A percentile compares a stretch with the other conserved stretches of the same genome.
These are phyloP conservation scores for Haplosporangium gracile DNA, from an alignment of 192 early-diverging fungal species.

Conservation along the genomic window DNA sequence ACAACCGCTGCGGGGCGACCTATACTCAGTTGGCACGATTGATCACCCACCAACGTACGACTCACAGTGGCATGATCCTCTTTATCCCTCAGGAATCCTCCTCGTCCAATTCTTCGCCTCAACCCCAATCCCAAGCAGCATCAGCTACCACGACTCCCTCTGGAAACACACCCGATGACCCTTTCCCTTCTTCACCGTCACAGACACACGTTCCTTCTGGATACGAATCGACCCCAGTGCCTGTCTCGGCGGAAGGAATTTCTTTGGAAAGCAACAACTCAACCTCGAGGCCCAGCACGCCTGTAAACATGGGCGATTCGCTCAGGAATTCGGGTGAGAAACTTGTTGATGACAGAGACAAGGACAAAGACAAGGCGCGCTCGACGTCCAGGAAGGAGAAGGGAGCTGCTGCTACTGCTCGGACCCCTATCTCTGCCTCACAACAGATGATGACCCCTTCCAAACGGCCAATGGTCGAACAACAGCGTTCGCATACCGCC, in stretches of 20 bases:
- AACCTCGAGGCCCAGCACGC: neutral
- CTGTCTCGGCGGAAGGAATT: neutral
- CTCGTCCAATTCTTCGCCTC: constrained; percentile 19
- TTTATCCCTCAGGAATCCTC: constrained; percentile 54
- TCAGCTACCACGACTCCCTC: constrained; percentile 5
- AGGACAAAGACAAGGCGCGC: neutral
- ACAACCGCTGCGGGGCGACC: constrained; percentile 55
- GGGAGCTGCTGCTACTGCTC: neutral
- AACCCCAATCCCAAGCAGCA: constrained; percentile 2
- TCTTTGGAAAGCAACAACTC: neutral
- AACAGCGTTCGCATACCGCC: neutral
- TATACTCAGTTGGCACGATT: constrained; percentile 53
- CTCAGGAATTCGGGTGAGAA: neutral
- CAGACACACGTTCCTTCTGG: constrained; percentile 10
- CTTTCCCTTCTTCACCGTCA: neutral
- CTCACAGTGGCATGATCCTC: constrained; percentile 53
- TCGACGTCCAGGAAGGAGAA: neutral
- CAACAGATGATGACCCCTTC: neutral
- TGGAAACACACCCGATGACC: neutral
- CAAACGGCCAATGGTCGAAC: constrained; percentile 1
- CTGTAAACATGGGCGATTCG: neutral
- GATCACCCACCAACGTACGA: constrained; percentile 52
- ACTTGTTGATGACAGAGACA: neutral
- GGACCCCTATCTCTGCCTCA: neutral
- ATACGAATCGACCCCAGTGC: neutral